Evolutionary conservation across 2,329 filamentous ascomycete genomes (phyloP), one percentile per base, ranked within the genome.

Genomic region (Leptographium procerum): DNA sequence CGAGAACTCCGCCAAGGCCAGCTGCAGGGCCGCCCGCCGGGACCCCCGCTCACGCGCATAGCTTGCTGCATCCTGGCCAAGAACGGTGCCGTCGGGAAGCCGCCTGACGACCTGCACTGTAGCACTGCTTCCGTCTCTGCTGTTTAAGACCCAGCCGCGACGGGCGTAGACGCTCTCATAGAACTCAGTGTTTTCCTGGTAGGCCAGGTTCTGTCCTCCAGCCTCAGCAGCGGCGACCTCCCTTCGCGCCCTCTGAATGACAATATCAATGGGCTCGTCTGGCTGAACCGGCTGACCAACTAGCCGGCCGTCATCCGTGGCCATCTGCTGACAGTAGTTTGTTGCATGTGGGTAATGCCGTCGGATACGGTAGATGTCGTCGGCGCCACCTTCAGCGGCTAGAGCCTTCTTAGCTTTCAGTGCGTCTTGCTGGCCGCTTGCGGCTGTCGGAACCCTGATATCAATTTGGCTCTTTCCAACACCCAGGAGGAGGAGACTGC

Each of bases 11-110:
- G 71, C 70, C 34, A 79, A 68, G 22, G 69, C 69, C 33, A 71
- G 70, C 62, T 79, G 75, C 26, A 79, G 65, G 22, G 71, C 76
- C 9, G 75, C 77, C 51, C 77, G 73, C 48, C 72, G 70, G 57
- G 69, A 70, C 1, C 76, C 77, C 13, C 74, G 73, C 56, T 73
- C 70, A 3, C 55, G 57, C 2, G 71, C 69, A 61, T 70, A 74
- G 22, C 62, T 56, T 3, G 29, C 19, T 11, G 57, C 48, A 33
- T 57, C 45, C 28, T 56, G 11, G 3, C 19, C 45, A 33, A 68
- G 62, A 1, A 60, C 59, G 24, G 64, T 61, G 57, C 66, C 61
- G 19, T 62, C 57, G 43, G 67, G 65, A 48, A 60, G 14, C 9
- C n/a, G 33, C 53, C 9, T 43, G 26, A 22, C 14, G 9, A 28